These are phyloP conservation scores for Rhodotorula glutinis DNA, from an alignment of 1,284 basidiomycete species.

Conservation along the genomic window DNA sequence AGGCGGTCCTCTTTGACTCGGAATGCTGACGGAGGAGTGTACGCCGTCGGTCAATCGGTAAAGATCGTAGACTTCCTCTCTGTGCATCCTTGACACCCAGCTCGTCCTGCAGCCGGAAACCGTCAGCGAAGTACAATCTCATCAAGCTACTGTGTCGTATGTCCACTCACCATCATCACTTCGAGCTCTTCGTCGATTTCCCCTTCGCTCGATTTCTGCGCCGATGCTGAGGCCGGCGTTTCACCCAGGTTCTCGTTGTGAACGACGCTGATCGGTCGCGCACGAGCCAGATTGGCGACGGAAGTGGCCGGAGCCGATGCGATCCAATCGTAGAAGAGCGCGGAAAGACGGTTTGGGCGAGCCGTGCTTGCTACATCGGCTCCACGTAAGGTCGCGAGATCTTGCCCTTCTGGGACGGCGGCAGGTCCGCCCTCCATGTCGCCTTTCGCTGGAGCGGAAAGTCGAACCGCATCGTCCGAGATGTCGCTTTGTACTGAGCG, in stretches of 20 bases:
- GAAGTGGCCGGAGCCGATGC: conserved; percentile 7
- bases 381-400: too few species aligned
- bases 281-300: not conserved
- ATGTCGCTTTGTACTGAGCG: too few species aligned
- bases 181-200: conserved; percentile 55
- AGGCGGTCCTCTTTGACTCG: not conserved
- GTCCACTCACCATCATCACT: conserved; percentile 58
- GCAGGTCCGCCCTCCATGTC: too few species aligned
- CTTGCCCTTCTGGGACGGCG: too few species aligned
- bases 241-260: conserved; percentile 6
- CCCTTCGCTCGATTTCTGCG: conserved; percentile 50
- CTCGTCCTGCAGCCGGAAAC: conserved; percentile 55
- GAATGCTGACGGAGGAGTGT: conserved; percentile 56
- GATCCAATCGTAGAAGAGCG: conserved; percentile 42
- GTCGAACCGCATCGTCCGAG: too few species aligned
- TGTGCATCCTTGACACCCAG: conserved; percentile 68
- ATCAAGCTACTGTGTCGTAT: conserved; percentile 5
- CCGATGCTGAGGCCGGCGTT: too few species aligned
- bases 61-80: conserved; percentile 62
- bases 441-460: too few species aligned
- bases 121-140: too few species aligned
- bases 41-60: conserved; percentile 65
- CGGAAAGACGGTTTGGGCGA: conserved; percentile 33
- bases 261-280: conserved; percentile 20
- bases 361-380: too few species aligned